These are phyloP conservation scores for Penicillium argentinense DNA, from an alignment of 495 filamentous ascomycete genomes.

Conservation along the genomic window DNA sequence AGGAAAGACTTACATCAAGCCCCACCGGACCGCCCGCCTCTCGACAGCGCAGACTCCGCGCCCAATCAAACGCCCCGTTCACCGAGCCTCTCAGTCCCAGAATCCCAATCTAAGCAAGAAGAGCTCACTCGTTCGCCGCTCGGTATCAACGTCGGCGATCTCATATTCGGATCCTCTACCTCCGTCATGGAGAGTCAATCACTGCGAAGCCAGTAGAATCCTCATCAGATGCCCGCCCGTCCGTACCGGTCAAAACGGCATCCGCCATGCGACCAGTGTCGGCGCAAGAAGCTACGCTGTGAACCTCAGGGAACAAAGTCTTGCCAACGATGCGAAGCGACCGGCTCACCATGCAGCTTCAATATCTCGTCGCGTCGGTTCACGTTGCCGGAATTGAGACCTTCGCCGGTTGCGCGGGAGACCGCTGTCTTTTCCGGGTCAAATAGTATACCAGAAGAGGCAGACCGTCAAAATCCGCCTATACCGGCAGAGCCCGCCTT, in stretches of 20 bases:
- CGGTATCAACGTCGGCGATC: not conserved
- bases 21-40: too few relatives aligned
- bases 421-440: not conserved
- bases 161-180: not conserved
- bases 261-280: slow-evolving; percentile 17
- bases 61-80: not conserved
- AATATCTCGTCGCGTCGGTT: not conserved
- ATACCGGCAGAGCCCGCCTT: too few relatives aligned
- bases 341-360: not conserved
- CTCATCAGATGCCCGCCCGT: slow-evolving; percentile 3
- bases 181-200: not conserved
- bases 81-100: too few relatives aligned
- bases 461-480: not conserved
- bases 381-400: not conserved
- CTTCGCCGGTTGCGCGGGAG: not conserved
- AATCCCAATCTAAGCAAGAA: not conserved
- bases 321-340: slow-evolving; percentile 1
- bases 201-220: not conserved
- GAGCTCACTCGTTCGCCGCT: not conserved
- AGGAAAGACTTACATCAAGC: too few relatives aligned
- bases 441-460: not conserved
- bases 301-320: not conserved
- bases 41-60: too few relatives aligned
- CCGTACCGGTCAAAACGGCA: slow-evolving; percentile 20
- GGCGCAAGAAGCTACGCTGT: slow-evolving; percentile 14